A percentile compares a stretch with the other conserved stretches of the same genome.
These are phyloP conservation scores for Hemerocallis citrina DNA, from an alignment of 106 monocot species.

Conservation along the genomic window DNA sequence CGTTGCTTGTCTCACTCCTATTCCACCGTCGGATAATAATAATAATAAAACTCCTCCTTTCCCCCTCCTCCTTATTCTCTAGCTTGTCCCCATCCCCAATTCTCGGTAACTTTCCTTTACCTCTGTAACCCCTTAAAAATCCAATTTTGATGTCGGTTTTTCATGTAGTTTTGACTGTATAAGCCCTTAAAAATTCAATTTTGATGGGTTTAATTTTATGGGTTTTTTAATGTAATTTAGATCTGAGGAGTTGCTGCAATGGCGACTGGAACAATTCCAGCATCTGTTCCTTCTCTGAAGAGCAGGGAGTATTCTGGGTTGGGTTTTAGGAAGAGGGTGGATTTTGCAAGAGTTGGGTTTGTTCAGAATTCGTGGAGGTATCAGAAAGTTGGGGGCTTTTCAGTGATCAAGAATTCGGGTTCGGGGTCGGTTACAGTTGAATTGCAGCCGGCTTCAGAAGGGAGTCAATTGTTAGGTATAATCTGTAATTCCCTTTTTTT, in stretches of 20 bases:
- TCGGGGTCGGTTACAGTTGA: conserved; percentile 75
- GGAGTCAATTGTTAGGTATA: conserved; percentile 92
- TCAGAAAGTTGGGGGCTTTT: conserved; percentile 13
- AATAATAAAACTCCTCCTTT: too few relatives aligned
- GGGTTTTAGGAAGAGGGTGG: conserved; percentile 46
- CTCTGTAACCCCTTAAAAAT: too few relatives aligned
- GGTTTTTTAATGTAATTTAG: not conserved
- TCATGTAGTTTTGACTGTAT: too few relatives aligned
- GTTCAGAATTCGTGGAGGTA: conserved; percentile 5
- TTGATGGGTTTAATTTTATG: not conserved
- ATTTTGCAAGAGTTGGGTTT: conserved; percentile 43
- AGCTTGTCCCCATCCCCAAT: too few relatives aligned
- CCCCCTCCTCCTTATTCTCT: too few relatives aligned
- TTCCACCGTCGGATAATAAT: too few relatives aligned
- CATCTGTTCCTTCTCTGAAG: conserved; percentile 42
- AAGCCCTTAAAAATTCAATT: not conserved
- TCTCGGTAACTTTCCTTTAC: too few relatives aligned
- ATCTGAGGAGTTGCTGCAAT: conserved; percentile 13
- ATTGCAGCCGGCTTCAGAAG: conserved; percentile 64
- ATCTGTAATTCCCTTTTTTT: too few relatives aligned
- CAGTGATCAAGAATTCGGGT: conserved; percentile 32
- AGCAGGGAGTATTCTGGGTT: conserved; percentile 15
- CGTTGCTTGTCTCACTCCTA: too few relatives aligned
- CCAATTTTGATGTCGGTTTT: too few relatives aligned
- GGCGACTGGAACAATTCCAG: conserved; percentile 40